Evolutionary conservation across 441 rosid genomes (phyloP).

Genomic region (Gossypium gossypioides): DNA sequence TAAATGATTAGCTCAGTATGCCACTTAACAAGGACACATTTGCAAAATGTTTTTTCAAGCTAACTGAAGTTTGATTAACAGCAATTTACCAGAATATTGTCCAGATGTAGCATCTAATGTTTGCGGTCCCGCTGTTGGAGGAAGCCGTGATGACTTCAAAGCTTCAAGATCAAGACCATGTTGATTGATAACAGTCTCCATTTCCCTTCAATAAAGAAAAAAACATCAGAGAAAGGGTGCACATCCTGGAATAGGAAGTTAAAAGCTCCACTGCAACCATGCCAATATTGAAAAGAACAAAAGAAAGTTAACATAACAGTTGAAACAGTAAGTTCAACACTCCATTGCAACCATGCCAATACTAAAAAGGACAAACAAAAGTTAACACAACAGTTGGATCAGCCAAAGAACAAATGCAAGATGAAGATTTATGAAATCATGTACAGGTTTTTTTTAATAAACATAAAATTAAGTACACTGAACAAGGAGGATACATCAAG

Average conservation of each 20-base stretch:
- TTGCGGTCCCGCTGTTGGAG: slow-evolving; percentile 58
- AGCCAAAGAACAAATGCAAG: neutral
- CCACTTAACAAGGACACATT: neutral
- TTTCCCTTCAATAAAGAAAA: slow-evolving; percentile 56
- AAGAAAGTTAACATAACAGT: neutral
- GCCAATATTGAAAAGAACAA: neutral
- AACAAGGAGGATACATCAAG: neutral
- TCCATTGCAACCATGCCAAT: neutral
- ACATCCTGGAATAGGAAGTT: neutral
- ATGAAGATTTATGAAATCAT: neutral
- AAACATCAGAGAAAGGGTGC: slow-evolving; percentile 17
- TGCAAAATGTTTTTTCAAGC: neutral
- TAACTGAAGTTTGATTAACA: slow-evolving; percentile 5
- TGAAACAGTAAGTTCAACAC: neutral
- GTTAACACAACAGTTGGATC: neutral
- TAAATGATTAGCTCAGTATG: slow-evolving; percentile 7
- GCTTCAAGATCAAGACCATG: slow-evolving; percentile 91
- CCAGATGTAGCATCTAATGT: slow-evolving; percentile 55
- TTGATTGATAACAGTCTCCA: slow-evolving; percentile 95
- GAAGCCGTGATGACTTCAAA: slow-evolving; percentile 67
- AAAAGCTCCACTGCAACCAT: neutral
- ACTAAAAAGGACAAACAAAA: neutral
- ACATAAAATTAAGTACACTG: neutral
- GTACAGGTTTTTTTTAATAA: neutral
- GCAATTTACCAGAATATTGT: slow-evolving; percentile 59